Evolutionary conservation across 2,329 filamentous ascomycete species (phyloP).

Genomic region (Trichoderma arundinaceum): DNA sequence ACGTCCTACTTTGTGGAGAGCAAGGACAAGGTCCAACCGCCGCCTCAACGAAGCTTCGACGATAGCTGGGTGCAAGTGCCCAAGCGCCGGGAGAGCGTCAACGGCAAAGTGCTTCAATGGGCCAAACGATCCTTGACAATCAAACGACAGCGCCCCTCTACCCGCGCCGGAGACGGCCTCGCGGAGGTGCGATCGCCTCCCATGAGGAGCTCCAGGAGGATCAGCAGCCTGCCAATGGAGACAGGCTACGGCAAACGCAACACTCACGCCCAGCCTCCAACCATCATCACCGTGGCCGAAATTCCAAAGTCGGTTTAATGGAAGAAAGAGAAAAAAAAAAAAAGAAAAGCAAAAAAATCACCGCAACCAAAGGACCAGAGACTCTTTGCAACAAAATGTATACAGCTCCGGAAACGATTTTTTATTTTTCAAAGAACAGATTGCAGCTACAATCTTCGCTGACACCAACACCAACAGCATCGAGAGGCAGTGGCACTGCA

Average conservation of each 20-base stretch:
- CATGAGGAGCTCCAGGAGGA: slow-evolving; percentile 19
- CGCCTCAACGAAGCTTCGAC: slow-evolving; percentile 31
- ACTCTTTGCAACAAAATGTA: background rate
- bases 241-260: slow-evolving; percentile 8
- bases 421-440: background rate
- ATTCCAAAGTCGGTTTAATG: slow-evolving; percentile 32
- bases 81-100: slow-evolving; percentile 41
- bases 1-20: slow-evolving; percentile 40
- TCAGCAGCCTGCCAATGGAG: slow-evolving; percentile 9
- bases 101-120: slow-evolving; percentile 45
- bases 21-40: slow-evolving; percentile 38
- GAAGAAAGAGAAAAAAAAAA: background rate
- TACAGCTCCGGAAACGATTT: background rate
- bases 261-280: slow-evolving; percentile 29
- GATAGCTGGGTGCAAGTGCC: slow-evolving; percentile 39
- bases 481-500: background rate
- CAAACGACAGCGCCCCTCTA: slow-evolving; percentile 37
- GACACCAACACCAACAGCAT: background rate
- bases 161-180: slow-evolving; percentile 35
- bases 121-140: slow-evolving; percentile 43
- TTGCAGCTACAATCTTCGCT: slow-evolving; percentile 2
- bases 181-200: slow-evolving; percentile 27
- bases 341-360: background rate
- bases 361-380: background rate
- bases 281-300: slow-evolving; percentile 34